These are phyloP conservation scores for Grifola frondosa DNA, from an alignment of 1,284 basidiomycete species.

Conservation along the genomic window DNA sequence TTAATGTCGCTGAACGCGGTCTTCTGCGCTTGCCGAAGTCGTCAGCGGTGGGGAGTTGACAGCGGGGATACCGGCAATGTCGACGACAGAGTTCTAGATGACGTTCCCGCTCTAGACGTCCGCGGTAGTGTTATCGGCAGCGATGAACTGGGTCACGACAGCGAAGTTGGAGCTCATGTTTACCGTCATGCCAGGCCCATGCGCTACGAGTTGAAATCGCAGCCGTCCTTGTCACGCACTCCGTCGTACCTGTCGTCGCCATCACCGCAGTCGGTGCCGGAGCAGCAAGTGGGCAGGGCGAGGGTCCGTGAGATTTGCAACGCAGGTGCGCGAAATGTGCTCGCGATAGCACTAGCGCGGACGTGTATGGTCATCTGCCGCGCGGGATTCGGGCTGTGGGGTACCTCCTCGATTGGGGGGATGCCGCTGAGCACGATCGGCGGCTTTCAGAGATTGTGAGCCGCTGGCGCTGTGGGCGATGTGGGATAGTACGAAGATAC, in stretches of 20 bases:
- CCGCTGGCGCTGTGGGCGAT: no score
- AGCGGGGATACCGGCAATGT: slow-evolving; percentile 37
- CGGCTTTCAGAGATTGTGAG: no score
- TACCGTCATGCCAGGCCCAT: slow-evolving; percentile 45
- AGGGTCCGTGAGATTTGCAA: no score
- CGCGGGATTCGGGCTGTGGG: no score
- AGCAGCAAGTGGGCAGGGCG: slow-evolving; percentile 40
- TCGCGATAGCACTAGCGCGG: no score
- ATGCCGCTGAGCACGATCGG: no score
- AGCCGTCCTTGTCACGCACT: slow-evolving; percentile 48
- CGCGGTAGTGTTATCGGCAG: slow-evolving; percentile 40
- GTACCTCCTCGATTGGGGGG: no score
- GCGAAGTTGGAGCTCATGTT: slow-evolving; percentile 45
- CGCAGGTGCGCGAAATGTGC: no score
- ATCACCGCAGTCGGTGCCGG: slow-evolving; percentile 36
- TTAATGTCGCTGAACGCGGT: slow-evolving; percentile 34
- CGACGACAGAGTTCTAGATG: slow-evolving; percentile 46
- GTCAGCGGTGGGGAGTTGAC: slow-evolving; percentile 35
- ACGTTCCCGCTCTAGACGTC: slow-evolving; percentile 50
- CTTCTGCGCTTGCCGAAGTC: slow-evolving; percentile 39
- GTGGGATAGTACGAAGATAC: no score
- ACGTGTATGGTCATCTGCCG: no score
- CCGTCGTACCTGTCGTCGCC: slow-evolving; percentile 36
- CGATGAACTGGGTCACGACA: slow-evolving; percentile 47
- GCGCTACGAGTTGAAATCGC: slow-evolving; percentile 55